A percentile compares a stretch with the other conserved stretches of the same genome.
Evolutionary conservation across 2,329 filamentous ascomycete species (phyloP).

Genomic region (Fusarium sp.): DNA sequence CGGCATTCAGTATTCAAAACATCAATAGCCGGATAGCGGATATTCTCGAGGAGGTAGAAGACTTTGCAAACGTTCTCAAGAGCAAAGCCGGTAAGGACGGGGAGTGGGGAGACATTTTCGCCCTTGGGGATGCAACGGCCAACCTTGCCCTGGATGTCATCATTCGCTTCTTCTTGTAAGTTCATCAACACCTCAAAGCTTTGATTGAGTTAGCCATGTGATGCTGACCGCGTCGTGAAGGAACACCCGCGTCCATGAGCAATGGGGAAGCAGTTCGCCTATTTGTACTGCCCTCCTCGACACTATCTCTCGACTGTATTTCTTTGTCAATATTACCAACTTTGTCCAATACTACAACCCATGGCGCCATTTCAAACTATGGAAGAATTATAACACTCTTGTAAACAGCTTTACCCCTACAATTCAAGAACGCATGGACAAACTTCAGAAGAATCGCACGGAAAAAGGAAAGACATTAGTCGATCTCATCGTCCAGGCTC

Average conservation of each 20-base stretch:
- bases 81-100: constrained; percentile 18
- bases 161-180: constrained; percentile 52
- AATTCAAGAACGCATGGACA: constrained; percentile 17
- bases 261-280: constrained; percentile 18
- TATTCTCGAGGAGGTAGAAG: constrained; percentile 55
- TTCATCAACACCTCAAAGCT: neutral
- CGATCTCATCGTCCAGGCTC: constrained; percentile 28
- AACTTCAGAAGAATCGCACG: constrained; percentile 4
- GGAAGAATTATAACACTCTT: constrained; percentile 34
- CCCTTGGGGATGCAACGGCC: constrained; percentile 53
- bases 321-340: constrained; percentile 27
- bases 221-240: constrained; percentile 2
- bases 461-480: constrained; percentile 31
- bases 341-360: constrained; percentile 28
- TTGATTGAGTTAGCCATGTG: no score
- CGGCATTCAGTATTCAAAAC: constrained; percentile 56
- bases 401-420: constrained; percentile 13
- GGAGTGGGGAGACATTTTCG: constrained; percentile 41
- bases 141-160: constrained; percentile 59
- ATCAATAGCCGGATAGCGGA: constrained; percentile 53
- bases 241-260: constrained; percentile 31
- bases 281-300: constrained; percentile 25
- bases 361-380: constrained; percentile 37
- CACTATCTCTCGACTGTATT: constrained; percentile 22
- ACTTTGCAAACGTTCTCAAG: constrained; percentile 50